Percentiles rank a stretch among this genome's conserved stretches.
Conservation (phyloP, 2,329 filamentous ascomycete genomes). For the Ceratocystis albifundus region DNA sequence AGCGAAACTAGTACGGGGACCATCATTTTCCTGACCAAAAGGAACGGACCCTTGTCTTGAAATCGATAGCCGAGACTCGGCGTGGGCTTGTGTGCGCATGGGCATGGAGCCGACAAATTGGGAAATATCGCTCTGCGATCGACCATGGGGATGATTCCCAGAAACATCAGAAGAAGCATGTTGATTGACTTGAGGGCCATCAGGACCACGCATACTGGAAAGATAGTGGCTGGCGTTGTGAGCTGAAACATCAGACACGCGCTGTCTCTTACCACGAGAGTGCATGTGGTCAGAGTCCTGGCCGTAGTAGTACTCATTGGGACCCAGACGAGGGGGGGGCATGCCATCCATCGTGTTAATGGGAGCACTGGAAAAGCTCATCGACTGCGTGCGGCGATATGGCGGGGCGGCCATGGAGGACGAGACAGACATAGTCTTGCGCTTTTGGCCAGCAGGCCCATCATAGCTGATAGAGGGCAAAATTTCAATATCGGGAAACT, state of each 20-base stretch:
- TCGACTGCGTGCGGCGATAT: constrained; percentile 30
- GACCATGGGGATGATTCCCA: constrained; percentile 17
- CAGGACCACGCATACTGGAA: constrained; percentile 13
- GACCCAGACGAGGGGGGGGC: constrained; percentile 17
- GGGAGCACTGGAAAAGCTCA: constrained; percentile 26
- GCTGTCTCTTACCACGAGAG: constrained; percentile 19
- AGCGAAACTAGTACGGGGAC: constrained; percentile 7
- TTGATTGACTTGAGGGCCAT: constrained; percentile 11
- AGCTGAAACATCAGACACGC: constrained; percentile 20
- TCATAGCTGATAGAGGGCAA: constrained; percentile 38
- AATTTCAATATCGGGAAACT: constrained; percentile 49
- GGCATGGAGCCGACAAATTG: constrained; percentile 19
- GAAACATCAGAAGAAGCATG: background rate
- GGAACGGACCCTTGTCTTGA: constrained; percentile 16
- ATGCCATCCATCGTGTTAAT: constrained; percentile 15
- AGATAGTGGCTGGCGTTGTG: constrained; percentile 19
- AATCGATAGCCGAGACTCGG: constrained; percentile 16
- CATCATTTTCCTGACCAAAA: constrained; percentile 6
- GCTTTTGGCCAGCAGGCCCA: constrained; percentile 22
- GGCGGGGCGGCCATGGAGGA: constrained; percentile 19
- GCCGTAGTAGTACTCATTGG: constrained; percentile 18
- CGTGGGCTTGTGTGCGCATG: constrained; percentile 17
- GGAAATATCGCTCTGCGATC: constrained; percentile 23
- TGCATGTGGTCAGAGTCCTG: constrained; percentile 16
- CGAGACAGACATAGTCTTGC: constrained; percentile 18